Base-by-base conservation (phyloP, 2,329 filamentous ascomycete genomes). In the Fusarium sp. region DNA sequence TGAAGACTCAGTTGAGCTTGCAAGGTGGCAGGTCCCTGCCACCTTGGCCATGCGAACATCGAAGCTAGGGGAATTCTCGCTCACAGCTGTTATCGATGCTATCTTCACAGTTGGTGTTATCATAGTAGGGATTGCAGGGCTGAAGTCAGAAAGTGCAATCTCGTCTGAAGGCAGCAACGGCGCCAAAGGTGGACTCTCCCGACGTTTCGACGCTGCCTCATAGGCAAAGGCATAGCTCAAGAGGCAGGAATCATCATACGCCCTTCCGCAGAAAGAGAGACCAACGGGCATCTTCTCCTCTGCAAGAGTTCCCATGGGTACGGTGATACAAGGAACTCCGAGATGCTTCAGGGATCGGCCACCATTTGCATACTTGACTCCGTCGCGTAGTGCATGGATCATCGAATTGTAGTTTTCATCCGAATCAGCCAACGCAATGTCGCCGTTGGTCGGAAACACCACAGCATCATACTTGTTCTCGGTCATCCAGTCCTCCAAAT, bases 331-430 rank as follows among this genome's bases (percentile, higher is more conserved):
- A 0, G 86, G 86, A 1, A 88, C 79, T 1, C 86, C 85, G 3
- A 87, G 75, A 53, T 88, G 85, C 12, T 85, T 77, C 2, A 88
- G 75, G 0, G 82, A 82, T 3, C 83, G 76, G 50, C 86, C 86
- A 1, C 85, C 85, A 54, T 87, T 85, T 1, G 80, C 82, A 58
- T 86, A 87, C 39, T 80, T 81, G 6, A 87, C 80, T 0, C 86
- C 85, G 46, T 87, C 72, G 1, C 58, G 58, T 59, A 71, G 67
- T 4, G 70, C 72, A 32, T 56, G 39, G 0, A 40, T 17, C 11
- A 67, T 71, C 1, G 58, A 60, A 1, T 50, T 53, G 1, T 69
- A 55, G 36, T 76, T 74, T 1, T 69, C 64, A 67, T 87, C 85
- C 0, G 83, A 72, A 69, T 87, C 78, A 7, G 83, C 81, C 8